Evolutionary conservation across 352 stramenopile species (phyloP).

Genomic region (Thraustotheca clavata): DNA sequence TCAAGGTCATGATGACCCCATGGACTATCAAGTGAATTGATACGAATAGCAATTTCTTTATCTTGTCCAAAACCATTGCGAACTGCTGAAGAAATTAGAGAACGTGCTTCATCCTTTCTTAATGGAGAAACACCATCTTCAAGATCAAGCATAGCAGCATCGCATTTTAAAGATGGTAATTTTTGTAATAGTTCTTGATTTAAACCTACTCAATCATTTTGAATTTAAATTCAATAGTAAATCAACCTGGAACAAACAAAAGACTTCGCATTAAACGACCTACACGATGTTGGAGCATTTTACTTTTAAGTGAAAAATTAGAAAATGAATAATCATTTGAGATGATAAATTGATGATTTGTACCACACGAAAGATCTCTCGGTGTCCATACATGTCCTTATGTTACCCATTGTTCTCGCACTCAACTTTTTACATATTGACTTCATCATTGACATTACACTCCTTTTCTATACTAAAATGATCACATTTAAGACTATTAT

Average conservation of each 20-base stretch:
- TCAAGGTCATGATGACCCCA: slow-evolving; percentile 26
- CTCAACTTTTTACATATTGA: too few species aligned
- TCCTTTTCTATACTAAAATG: too few species aligned
- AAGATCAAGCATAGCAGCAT: slow-evolving; percentile 31
- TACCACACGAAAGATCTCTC: too few species aligned
- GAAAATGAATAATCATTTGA: too few species aligned
- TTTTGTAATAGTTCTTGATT: neutral
- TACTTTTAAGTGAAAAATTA: too few species aligned
- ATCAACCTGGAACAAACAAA: neutral
- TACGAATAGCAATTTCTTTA: slow-evolving; percentile 27
- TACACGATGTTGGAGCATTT: neutral
- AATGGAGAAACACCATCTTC: slow-evolving; percentile 31
- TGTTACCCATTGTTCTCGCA: too few species aligned
- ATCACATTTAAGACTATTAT: too few species aligned
- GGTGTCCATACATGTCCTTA: too few species aligned
- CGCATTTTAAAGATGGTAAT: neutral
- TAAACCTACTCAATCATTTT: neutral
- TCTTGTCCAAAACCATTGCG: neutral
- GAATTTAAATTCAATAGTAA: neutral
- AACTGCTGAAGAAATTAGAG: slow-evolving; percentile 21
- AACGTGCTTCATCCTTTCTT: slow-evolving; percentile 23
- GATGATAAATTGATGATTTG: too few species aligned
- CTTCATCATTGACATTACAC: too few species aligned
- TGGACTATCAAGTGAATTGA: slow-evolving; percentile 28
- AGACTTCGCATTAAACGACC: slow-evolving; percentile 10